A percentile compares a stretch with the other conserved stretches of the same genome.
Conservation (phyloP, 805 yeast genomes). For the baker's yeast (Saccharomyces cerevisiae) region DNA sequence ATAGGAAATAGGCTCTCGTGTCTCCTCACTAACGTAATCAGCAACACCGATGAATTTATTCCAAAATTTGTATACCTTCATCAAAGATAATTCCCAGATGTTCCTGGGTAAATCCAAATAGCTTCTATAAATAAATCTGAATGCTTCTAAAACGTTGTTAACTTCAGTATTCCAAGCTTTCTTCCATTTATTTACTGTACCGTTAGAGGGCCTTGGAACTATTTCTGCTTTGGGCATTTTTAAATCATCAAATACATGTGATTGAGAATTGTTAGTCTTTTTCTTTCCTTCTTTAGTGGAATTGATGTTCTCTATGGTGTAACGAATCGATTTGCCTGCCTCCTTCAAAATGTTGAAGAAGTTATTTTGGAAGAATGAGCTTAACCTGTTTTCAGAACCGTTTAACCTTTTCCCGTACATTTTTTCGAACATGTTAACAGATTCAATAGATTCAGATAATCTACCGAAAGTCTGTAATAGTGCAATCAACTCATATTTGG, state of each 20-base stretch:
- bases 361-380: constrained; percentile 24
- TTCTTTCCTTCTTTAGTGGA: constrained; percentile 1
- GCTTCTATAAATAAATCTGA: constrained; percentile 55
- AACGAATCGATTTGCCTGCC: constrained; percentile 20
- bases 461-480: constrained; percentile 88
- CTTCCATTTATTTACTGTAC: constrained; percentile 14
- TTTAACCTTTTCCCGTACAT: constrained; percentile 37
- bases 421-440: constrained; percentile 62
- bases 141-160: constrained; percentile 47
- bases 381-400: constrained; percentile 12
- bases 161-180: constrained; percentile 47
- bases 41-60: constrained; percentile 60
- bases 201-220: not conserved
- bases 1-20: constrained; percentile 15
- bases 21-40: constrained; percentile 22
- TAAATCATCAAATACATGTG: constrained; percentile 19
- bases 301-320: not conserved
- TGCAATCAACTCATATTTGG: constrained; percentile 81
- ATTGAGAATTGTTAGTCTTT: not conserved
- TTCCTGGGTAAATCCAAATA: constrained; percentile 65
- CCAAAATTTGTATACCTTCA: constrained; percentile 56
- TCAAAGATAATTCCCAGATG: constrained; percentile 42
- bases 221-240: constrained; percentile 19
- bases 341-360: constrained; percentile 25
- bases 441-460: constrained; percentile 71